A percentile compares a stretch with the other conserved stretches of the same genome.
phyloP scores from a whole-genome alignment of 331 rosid species.

The Ulmus americana region DNA sequence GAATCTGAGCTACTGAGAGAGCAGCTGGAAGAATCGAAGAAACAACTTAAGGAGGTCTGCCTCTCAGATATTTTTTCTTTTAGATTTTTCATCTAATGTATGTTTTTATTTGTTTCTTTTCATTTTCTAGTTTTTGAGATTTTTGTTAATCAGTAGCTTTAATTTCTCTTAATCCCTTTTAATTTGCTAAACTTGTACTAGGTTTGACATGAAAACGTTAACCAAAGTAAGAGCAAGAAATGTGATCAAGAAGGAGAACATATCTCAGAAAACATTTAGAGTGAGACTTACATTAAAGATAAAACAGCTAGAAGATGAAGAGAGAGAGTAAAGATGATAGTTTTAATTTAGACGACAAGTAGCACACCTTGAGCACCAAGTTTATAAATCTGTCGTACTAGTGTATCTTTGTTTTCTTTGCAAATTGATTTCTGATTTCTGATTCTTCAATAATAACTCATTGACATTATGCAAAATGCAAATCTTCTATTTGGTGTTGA shows the following conservation, averaged over 20 bases:
- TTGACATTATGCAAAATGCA: not conserved
- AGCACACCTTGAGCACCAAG: not conserved
- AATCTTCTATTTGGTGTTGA: constrained; percentile 14
- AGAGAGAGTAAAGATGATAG: too few species aligned
- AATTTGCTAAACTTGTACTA: not conserved
- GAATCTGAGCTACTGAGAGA: constrained; percentile 60
- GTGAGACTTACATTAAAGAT: too few species aligned
- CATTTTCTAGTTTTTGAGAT: constrained; percentile 10
- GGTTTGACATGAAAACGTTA: not conserved
- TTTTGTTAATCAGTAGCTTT: not conserved
- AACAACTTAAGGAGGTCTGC: constrained; percentile 64
- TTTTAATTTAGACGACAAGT: too few species aligned
- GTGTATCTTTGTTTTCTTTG: not conserved
- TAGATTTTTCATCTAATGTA: constrained; percentile 8
- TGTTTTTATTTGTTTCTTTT: not conserved
- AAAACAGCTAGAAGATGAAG: too few species aligned
- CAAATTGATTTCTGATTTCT: not conserved
- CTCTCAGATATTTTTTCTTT: constrained; percentile 21
- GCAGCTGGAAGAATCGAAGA: constrained; percentile 60
- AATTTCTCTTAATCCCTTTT: not conserved
- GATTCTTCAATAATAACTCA: not conserved
- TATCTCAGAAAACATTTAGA: not conserved
- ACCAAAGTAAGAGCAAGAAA: not conserved
- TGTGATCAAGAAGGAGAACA: not conserved
- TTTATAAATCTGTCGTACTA: not conserved